Evolutionary conservation across 306 rosid genomes (phyloP).

Genomic region (Quercus glauca): DNA sequence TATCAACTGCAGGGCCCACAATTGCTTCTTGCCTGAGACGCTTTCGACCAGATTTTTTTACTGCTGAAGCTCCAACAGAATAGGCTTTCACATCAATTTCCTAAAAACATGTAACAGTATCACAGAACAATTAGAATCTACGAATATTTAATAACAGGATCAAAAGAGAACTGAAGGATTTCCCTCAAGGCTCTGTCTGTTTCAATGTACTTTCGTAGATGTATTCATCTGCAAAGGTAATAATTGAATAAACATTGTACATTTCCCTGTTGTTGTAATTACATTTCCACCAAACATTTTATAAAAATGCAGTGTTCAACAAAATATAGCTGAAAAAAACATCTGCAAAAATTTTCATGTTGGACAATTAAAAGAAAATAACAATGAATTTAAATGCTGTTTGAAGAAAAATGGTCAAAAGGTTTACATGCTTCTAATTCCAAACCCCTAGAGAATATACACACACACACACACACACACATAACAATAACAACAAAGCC

Average conservation of each 20-base stretch:
- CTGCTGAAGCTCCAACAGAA: constrained; percentile 32
- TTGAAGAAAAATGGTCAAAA: neutral
- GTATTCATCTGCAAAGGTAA: neutral
- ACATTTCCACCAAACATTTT: neutral
- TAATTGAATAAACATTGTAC: constrained; percentile 5
- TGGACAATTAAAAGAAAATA: neutral
- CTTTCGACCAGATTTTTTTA: constrained; percentile 41
- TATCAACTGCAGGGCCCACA: constrained; percentile 90
- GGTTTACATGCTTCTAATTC: neutral
- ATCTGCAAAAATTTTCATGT: neutral
- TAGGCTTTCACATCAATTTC: constrained; percentile 39
- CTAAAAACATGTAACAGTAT: constrained; percentile 28
- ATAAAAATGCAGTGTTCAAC: neutral
- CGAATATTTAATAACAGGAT: neutral
- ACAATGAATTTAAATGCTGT: neutral
- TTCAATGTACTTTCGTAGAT: neutral
- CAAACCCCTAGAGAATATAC: neutral
- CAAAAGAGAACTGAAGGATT: neutral
- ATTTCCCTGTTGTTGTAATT: neutral
- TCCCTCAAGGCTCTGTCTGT: neutral
- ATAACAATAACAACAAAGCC: too few relatives aligned
- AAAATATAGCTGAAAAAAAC: neutral
- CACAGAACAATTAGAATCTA: constrained; percentile 7
- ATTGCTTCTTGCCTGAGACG: constrained; percentile 62
- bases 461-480: too few relatives aligned